Evolutionary conservation across 441 rosid genomes (phyloP), one percentile per base, ranked within the genome.

Genomic region (Rhodomyrtus psidioides): DNA sequence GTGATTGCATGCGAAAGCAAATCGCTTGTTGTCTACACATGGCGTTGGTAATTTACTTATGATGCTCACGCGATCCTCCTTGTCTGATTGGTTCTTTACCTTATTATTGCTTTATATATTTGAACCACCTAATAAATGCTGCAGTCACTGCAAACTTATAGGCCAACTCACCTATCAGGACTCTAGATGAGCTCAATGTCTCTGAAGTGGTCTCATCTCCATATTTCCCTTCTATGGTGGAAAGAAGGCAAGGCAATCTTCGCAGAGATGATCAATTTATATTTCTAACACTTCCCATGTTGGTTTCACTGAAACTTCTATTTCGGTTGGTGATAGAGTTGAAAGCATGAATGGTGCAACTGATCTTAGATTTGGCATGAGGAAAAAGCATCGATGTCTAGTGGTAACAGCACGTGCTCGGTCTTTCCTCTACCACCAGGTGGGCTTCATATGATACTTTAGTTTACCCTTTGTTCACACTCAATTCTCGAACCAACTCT

Each of bases 341-440:
- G 89, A 53, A 55, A 87, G 75, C 84, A 86, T 84, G 24, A 84
- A 65, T 39, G 86, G 83, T 86, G 90, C 82, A 87, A 86, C 84
- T 79, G 86, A 89, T 89, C 57, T 89, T 58, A 94, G 90, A 60
- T 95, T 95, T 88, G 98, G 99, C 82, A 30, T 86, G 60, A 91
- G 95, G 88, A 93, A 88, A 90, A 86, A 87, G 53, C 98, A 96
- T 87, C 90, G 90, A 54, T 92, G 95, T 93, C 93, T 88, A 83
- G 94, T 94, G 39, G 90, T 97, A 83, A 95, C 93, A 86, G 94
- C 98, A 28, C 93, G 98, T 81, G 88, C 93, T 53, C 95, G 97
- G 19, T 88, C 94, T 86, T 97, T 97, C 92, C 98, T 96, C 70
- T 97, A 95, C 88, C 99, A 96, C 91, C 99, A 97, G 98, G 98